phyloP scores from a whole-genome alignment of 768 basidiomycete genomes.

The Tephrocybe sp. region DNA sequence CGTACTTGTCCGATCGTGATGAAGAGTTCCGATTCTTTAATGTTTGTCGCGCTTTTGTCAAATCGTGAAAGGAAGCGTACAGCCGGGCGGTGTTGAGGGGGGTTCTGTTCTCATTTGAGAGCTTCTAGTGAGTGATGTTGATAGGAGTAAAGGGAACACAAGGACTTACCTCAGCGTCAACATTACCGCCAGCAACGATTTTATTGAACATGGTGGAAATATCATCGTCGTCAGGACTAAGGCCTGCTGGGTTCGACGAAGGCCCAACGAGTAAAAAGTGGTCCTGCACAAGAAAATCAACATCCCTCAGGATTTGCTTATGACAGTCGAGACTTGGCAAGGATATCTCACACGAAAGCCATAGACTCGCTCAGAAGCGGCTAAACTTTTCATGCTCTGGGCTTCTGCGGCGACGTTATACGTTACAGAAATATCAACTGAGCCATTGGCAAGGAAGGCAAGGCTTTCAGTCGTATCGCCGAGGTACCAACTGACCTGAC shows the following conservation, averaged over 20 bases:
- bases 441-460: slow-evolving; percentile 33
- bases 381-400: slow-evolving; percentile 25
- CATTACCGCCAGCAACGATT: slow-evolving; percentile 41
- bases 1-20: neutral
- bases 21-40: slow-evolving; percentile 29
- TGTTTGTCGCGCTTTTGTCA: slow-evolving; percentile 59
- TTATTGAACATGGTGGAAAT: slow-evolving; percentile 44
- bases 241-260: slow-evolving; percentile 39
- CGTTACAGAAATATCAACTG: slow-evolving; percentile 49
- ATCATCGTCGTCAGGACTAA: slow-evolving; percentile 25
- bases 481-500: slow-evolving; percentile 54
- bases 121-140: neutral
- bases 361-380: slow-evolving; percentile 33
- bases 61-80: slow-evolving; percentile 53
- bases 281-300: slow-evolving; percentile 31
- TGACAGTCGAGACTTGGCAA: too few relatives aligned
- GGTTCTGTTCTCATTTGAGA: slow-evolving; percentile 19
- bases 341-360: slow-evolving; percentile 40
- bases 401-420: slow-evolving; percentile 51
- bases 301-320: neutral
- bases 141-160: neutral
- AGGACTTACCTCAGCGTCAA: slow-evolving; percentile 32
- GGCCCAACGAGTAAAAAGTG: slow-evolving; percentile 53
- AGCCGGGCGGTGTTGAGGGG: slow-evolving; percentile 26
- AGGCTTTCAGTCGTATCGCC: slow-evolving; percentile 56